Base-by-base conservation (phyloP, 768 basidiomycete genomes). In the Tylopilus intermedius region DNA sequence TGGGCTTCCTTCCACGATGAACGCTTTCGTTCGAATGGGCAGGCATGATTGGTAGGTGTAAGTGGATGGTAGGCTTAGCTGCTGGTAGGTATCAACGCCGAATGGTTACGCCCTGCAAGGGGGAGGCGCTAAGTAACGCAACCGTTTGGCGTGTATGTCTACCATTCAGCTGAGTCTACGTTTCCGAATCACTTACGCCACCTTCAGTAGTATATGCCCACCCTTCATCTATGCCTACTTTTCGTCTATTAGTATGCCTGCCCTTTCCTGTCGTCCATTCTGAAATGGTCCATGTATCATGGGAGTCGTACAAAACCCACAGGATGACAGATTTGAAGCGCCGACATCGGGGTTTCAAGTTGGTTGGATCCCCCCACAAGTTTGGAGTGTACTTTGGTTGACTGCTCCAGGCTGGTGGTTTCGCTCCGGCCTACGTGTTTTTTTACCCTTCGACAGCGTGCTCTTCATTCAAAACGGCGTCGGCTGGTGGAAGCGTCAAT, bases 401-500 rank as follows among this genome's bases (percentile, higher is more conserved):
- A 57, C 55, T 21, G 52, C 58, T 59, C 38, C 58, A 61, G 66
- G 69, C 68, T 69, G 67, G 63, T 64, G 58, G 47, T 59, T 57
- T 58, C 41, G 56, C 58, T 60, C 67, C 58, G 64, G 68, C 66
- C 68, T 60, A 66, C 58, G 53, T 54, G 57, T 67, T 64, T 72
- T 64, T 72, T 63, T 65, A 71, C 72, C 72, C 67, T 51, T 59
- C 56, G 44, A 64, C 62, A 71, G 50, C 58, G 49, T 41, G 42
- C 60, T 60, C 50, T 37, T 64, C 32, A 54, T 58, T 33, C 64
- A 83, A 83, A 84, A 83, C 82, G 81, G 81, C 82, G 77, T 81
- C 81, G 72, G 76, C 77, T 76, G 76, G 79, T 79, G 82, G 80
- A 74, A 83, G 78, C 77, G 66, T 72, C 59, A 81, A 75, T 71